Percentiles rank a stretch among this genome's conserved stretches.
These are phyloP conservation scores for Kockovaella imperatae DNA, from an alignment of 768 basidiomycete genomes.

Conservation along the genomic window DNA sequence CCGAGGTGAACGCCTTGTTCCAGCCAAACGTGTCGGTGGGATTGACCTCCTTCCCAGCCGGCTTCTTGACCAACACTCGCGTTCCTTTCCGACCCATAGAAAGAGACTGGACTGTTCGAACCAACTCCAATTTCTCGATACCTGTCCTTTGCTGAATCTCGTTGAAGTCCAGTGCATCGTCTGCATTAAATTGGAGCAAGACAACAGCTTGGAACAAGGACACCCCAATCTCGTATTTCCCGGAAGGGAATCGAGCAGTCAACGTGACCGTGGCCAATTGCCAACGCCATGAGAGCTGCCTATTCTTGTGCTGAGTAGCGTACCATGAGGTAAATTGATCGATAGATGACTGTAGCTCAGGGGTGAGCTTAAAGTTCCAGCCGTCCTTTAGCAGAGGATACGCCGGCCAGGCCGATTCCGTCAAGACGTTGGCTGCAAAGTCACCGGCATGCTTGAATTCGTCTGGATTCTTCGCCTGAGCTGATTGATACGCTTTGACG, in stretches of 20 bases:
- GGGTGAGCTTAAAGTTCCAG: slow-evolving; percentile 27
- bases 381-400: slow-evolving; percentile 17
- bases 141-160: slow-evolving; percentile 62
- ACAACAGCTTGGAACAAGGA: slow-evolving; percentile 86
- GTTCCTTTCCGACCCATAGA: slow-evolving; percentile 71
- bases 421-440: slow-evolving; percentile 45
- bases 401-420: slow-evolving; percentile 35
- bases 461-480: slow-evolving; percentile 49
- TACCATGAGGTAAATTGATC: slow-evolving; percentile 63
- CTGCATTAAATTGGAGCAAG: slow-evolving; percentile 74
- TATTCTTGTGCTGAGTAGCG: slow-evolving; percentile 65
- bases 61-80: slow-evolving; percentile 73
- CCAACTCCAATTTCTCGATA: slow-evolving; percentile 56
- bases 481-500: slow-evolving; percentile 32
- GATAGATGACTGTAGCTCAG: slow-evolving; percentile 67
- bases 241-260: slow-evolving; percentile 56
- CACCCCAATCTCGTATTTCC: slow-evolving; percentile 75
- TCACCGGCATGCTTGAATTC: slow-evolving; percentile 56
- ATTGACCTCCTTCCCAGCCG: slow-evolving; percentile 67
- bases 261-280: slow-evolving; percentile 75
- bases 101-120: slow-evolving; percentile 82
- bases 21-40: slow-evolving; percentile 69
- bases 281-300: slow-evolving; percentile 76
- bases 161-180: slow-evolving; percentile 54
- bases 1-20: slow-evolving; percentile 74